Conservation (phyloP, 176 grass and related monocot genomes). For the Phragmites australis region DNA sequence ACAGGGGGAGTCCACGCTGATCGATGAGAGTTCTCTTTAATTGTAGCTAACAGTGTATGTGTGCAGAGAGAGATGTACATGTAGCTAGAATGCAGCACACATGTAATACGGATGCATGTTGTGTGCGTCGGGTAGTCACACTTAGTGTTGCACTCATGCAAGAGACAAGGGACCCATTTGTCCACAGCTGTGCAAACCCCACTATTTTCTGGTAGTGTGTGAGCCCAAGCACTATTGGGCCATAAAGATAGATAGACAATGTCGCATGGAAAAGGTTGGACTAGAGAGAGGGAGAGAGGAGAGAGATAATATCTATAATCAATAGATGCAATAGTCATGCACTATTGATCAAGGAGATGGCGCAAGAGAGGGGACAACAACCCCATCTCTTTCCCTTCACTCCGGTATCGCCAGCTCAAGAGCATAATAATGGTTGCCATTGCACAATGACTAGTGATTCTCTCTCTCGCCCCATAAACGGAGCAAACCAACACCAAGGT, state of each 20-base stretch:
- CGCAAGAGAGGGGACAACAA: slow-evolving; percentile 25
- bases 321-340: slow-evolving; percentile 54
- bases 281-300: slow-evolving; percentile 30
- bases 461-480: not conserved
- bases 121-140: slow-evolving; percentile 53
- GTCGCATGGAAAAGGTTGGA: slow-evolving; percentile 54
- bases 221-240: slow-evolving; percentile 63
- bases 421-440: not conserved
- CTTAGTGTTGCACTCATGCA: slow-evolving; percentile 73
- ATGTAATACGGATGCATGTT: slow-evolving; percentile 12
- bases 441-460: not conserved
- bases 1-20: slow-evolving; percentile 29
- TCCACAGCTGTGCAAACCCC: slow-evolving; percentile 60
- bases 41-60: slow-evolving; percentile 33
- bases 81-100: not conserved
- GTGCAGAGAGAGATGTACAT: not conserved
- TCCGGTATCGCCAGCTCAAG: slow-evolving; percentile 9
- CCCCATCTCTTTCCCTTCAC: slow-evolving; percentile 6
- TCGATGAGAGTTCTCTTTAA: not conserved
- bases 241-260: slow-evolving; percentile 68
- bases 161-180: slow-evolving; percentile 84
- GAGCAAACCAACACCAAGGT: not conserved
- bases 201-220: slow-evolving; percentile 49
- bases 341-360: slow-evolving; percentile 44
- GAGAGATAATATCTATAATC: slow-evolving; percentile 27